phyloP scores from a whole-genome alignment of 225 moss, liverwort and hornwort genomes.

The Straminergon stramineum region DNA sequence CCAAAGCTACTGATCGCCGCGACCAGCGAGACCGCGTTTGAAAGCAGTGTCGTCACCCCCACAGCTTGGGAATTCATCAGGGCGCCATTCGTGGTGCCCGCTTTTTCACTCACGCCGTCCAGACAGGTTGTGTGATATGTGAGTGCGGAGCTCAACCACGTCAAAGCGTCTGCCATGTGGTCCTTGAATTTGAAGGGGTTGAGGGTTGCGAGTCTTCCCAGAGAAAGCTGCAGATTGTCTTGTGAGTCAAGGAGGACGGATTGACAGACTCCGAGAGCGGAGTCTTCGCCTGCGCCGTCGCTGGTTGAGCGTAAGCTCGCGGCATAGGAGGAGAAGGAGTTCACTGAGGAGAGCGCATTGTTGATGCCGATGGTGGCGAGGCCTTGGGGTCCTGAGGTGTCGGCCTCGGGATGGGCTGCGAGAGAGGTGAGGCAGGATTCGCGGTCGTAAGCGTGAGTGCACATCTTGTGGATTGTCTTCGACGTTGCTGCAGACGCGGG shows the following conservation, averaged over 20 bases:
- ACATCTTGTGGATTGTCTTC: neutral
- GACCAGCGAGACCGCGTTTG: constrained; percentile 31
- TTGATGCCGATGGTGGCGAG: constrained; percentile 19
- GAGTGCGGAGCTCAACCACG: constrained; percentile 31
- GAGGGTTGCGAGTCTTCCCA: neutral
- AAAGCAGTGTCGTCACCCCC: constrained; percentile 6
- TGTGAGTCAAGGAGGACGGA: constrained; percentile 12
- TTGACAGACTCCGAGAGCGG: constrained; percentile 8
- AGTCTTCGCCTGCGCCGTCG: constrained; percentile 7
- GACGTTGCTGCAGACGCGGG: neutral
- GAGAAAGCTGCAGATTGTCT: constrained; percentile 1
- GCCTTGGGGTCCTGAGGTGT: neutral
- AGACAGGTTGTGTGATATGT: constrained; percentile 36
- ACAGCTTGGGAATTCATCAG: neutral
- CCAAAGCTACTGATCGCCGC: neutral
- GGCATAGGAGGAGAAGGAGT: constrained; percentile 2
- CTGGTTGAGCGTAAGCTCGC: neutral
- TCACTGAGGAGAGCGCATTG: neutral
- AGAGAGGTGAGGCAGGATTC: constrained; percentile 4
- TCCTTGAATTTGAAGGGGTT: neutral
- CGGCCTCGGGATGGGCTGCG: constrained; percentile 14
- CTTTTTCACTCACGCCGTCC: constrained; percentile 7
- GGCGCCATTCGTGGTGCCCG: neutral
- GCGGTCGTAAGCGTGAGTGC: constrained; percentile 9
- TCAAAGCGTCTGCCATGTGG: constrained; percentile 19